Percentiles rank a stretch among this genome's conserved stretches.
phyloP scores from a whole-genome alignment of 1,284 basidiomycete genomes.

The Puccinia coronata region DNA sequence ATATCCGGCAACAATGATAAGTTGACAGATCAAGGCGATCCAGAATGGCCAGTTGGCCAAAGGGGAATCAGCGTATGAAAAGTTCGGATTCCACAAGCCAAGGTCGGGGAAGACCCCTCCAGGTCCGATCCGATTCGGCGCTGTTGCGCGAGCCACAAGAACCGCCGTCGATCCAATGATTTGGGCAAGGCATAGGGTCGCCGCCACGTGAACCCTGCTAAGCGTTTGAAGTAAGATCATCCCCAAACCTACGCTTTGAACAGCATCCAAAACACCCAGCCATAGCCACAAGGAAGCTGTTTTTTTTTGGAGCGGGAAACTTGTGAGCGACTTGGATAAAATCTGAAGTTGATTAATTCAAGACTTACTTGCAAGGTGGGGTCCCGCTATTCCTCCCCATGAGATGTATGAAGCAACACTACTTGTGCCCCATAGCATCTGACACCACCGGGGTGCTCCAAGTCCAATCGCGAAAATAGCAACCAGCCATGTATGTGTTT shows the following conservation, averaged over 20 bases:
- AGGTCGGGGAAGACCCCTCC: constrained; percentile 86
- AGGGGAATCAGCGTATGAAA: constrained; percentile 47
- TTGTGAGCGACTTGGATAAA: neutral
- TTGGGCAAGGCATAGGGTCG: constrained; percentile 82
- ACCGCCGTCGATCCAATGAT: constrained; percentile 67
- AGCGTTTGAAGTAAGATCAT: constrained; percentile 91
- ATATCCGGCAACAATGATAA: constrained; percentile 83
- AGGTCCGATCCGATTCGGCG: constrained; percentile 77
- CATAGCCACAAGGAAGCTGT: constrained; percentile 82
- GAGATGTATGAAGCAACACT: constrained; percentile 82
- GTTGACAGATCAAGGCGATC: constrained; percentile 75
- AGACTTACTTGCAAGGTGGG: constrained; percentile 66
- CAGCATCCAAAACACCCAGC: constrained; percentile 86
- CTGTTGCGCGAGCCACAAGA: constrained; percentile 81
- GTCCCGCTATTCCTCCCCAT: constrained; percentile 79
- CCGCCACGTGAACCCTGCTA: constrained; percentile 86
- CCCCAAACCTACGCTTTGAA: constrained; percentile 87
- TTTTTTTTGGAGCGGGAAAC: constrained; percentile 54
- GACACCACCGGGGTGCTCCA: constrained; percentile 84
- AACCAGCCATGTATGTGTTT: constrained; percentile 89
- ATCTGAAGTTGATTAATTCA: neutral
- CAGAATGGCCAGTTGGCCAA: constrained; percentile 70
- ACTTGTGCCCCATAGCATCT: constrained; percentile 83
- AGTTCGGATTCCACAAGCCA: constrained; percentile 71
- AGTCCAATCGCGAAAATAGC: constrained; percentile 90